phyloP scores from a whole-genome alignment of 2,329 filamentous ascomycete genomes.

The Fusarium verticillioides region DNA sequence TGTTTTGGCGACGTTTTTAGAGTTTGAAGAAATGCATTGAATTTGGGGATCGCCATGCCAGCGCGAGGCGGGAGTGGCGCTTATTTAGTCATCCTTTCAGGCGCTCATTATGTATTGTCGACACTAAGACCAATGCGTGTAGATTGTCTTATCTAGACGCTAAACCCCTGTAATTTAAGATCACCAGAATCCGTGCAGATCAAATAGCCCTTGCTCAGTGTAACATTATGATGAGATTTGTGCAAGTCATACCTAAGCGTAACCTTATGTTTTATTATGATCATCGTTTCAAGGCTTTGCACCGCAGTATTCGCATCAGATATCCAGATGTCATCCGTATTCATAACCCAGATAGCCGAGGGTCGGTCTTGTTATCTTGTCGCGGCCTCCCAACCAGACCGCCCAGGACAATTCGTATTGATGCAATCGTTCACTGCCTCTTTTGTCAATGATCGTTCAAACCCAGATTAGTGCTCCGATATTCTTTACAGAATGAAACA shows the following conservation, averaged over 20 bases:
- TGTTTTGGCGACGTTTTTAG: slow-evolving; percentile 6
- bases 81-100: slow-evolving; percentile 1
- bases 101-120: slow-evolving; percentile 5
- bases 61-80: neutral
- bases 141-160: neutral
- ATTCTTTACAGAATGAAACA: rapidly evolving
- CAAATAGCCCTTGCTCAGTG: neutral
- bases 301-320: neutral
- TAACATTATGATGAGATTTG: neutral
- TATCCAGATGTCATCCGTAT: neutral
- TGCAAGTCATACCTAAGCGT: neutral
- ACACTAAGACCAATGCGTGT: slow-evolving; percentile 11
- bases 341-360: neutral
- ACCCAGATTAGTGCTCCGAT: rapidly evolving
- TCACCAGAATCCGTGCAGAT: neutral
- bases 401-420: rapidly evolving
- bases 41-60: slow-evolving; percentile 2
- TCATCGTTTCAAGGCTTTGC: neutral
- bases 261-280: neutral
- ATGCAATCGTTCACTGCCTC: neutral
- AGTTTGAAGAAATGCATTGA: neutral
- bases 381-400: no score
- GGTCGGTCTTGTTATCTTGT: neutral
- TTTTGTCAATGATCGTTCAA: rapidly evolving
- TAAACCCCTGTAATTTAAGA: neutral